Evolutionary conservation across 139 green algal genomes (phyloP), one percentile per base, ranked within the genome.

Genomic region (Parachlorella kessleri): DNA sequence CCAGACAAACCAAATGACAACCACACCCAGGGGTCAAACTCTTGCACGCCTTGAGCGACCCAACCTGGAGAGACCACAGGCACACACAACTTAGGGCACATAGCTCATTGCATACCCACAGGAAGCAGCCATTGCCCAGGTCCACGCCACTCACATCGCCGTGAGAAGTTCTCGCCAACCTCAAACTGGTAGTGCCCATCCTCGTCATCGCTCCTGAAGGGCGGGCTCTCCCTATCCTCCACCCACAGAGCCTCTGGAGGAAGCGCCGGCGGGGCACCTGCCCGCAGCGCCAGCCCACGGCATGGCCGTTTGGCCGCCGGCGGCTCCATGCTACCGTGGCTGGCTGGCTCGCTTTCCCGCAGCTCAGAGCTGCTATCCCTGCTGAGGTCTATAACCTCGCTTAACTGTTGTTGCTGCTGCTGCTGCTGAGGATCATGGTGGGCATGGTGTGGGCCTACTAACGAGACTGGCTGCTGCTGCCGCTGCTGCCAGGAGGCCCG

Each of bases 141-240:
- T 14, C 48, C 21, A 18, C 48, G 8, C 6, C n/a, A 84, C 92
- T 90, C 55, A 96, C 92, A 97, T 84, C 94, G 70, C 18, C 87
- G 89, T 64, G 90, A 90, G 48, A 98, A 79, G 75, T 97, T 98
- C 30, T 98, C 92, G 1, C 94, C 94, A 65, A 95, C 85, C 54
- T 92, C 84, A 48, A 93, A 96, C 4, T 87, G 73, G 70, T 92
- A 97, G 42, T 98, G 94, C 2, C 93, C 94, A 48, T 97, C 93
- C 86, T 95, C 55, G 18, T 72, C 77, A 24, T 83, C 81, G 4
- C 66, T 41, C 54, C 73, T 73, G 36, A 48, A 54, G 2, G 73
- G 53, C 26, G 42, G 42, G 37, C 33, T 64, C 69, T 53, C 38
- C 32, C 73, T 66, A 8, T 67, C 73, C 10, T 28, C 24, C 28